Base-by-base conservation (phyloP, 1,284 basidiomycete genomes). In the Wallemia ichthyophaga region DNA sequence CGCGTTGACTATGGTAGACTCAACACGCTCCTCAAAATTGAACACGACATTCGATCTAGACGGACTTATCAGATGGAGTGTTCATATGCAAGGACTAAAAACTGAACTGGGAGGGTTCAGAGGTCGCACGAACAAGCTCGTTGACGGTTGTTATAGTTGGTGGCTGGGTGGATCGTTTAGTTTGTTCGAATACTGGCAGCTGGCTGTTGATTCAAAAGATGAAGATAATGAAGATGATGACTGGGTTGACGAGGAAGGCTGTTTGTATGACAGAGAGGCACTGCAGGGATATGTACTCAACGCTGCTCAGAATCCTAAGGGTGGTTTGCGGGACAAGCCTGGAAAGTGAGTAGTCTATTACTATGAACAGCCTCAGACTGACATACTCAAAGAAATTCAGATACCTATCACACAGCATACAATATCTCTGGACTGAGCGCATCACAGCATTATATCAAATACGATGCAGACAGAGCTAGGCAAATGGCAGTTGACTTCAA, bases 101-200 rank as follows among this genome's bases (percentile, higher is more conserved):
- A 75, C 78, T 25, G 92, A 98, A 66, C 75, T 88, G 1, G 91
- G 89, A 1, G 94, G 92, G 0, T 96, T 98, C 71, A 78, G 78
- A 56, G 94, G 94, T 0, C 75, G 94, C 54, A 87, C 86, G 61
- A 99, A 98, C 70, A 99, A 99, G 71, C 77, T 99, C 15, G 92
- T 99, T 0, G 94, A 99, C 66, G 94, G 92, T 1, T 99, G 94
- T 71, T 99, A 98, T 69, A 82, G 85, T 27, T 98, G 94, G 94
- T 98, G 89, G 84, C 85, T 91, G 26, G 92, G 85, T 1, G 91
- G 91, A 0, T 77, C 83, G n/a, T 85, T 94, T 67, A 75, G 78
- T 0, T 71, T 95, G 11, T 71, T 94, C 0, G 82, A 84, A 59
- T 79, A 71, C 23, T 64, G 83, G 13, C 69, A 83, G 61, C 60